Evolutionary conservation across 805 yeast species (phyloP), one percentile per base, ranked within the genome.

Genomic region (Yamadazyma ubonensis): DNA sequence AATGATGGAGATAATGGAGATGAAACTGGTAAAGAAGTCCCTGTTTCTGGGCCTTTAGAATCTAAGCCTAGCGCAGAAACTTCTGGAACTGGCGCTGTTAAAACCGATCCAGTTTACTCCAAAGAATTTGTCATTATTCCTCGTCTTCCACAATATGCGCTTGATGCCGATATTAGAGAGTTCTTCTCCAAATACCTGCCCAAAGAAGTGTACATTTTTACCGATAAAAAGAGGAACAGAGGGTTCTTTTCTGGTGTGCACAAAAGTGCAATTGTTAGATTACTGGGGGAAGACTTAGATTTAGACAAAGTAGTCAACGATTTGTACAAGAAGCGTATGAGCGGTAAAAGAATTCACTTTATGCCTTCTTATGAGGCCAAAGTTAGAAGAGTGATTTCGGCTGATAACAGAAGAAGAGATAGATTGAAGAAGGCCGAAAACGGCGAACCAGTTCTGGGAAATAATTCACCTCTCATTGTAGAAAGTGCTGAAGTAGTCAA

Each of bases 171-270:
- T 6, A 48, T 78, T 40, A 65, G 71, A 42, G 70, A 59, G 11
- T 70, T 59, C 49, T 75, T 76, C 42, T 54, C 60, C 15, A 73
- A 61, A 0, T 78, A 58, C 53, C 54, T 55, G 9, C 79, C 82
- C 8, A 61, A 63, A 25, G 75, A 70, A 30, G 67, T 77, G 28
- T 71, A 68, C 54, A 65, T 78, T 30, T 73, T 68, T 51, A 71
- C 67, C 50, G 65, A 65, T n/a, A 30, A 18, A 52, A 49, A 36
- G 63, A 61, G 33, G 49, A 53, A 28, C 51, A 49, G 39, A 51
- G 53, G 29, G 50, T 52, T 21, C 52, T 45, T 42, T 31, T 15
- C 50, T 39, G 58, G 67, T 44, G 59, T 58, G 21, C 65, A 62
- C 33, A 62, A 63, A 31, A 41, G 52, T 33, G 44, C 43, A 10